Conservation (phyloP, 371 early-diverging fungal species). For the Lichtheimia hyalospora region DNA sequence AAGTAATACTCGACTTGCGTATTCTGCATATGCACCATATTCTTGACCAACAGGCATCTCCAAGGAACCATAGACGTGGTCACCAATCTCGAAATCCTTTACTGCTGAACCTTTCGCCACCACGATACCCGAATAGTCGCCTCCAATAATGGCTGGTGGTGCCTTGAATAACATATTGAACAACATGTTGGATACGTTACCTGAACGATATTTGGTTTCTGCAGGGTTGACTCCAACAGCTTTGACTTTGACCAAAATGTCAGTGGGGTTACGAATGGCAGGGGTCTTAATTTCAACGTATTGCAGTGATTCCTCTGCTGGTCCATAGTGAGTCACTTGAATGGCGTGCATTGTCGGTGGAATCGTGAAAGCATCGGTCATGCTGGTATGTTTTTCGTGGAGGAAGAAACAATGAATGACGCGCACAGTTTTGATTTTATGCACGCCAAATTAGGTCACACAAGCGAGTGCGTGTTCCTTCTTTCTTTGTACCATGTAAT, state of each 20-base stretch:
- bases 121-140: constrained; percentile 50
- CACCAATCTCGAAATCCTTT: constrained; percentile 41
- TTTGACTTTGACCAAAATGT: constrained; percentile 56
- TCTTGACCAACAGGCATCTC: constrained; percentile 11
- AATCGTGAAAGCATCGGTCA: constrained; percentile 21
- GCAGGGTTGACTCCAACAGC: constrained; percentile 66
- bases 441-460: too few relatives aligned
- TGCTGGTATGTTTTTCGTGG: constrained; percentile 2
- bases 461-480: too few relatives aligned
- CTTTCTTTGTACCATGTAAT: too few relatives aligned
- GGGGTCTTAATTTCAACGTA: constrained; percentile 31
- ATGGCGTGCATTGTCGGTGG: constrained; percentile 43
- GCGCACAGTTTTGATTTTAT: too few relatives aligned
- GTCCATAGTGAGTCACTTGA: constrained; percentile 31
- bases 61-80: constrained; percentile 51
- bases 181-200: constrained; percentile 16
- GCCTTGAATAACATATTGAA: too few relatives aligned
- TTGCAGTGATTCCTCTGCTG: constrained; percentile 24
- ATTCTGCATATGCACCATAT: constrained; percentile 49
- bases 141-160: constrained; percentile 29
- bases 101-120: constrained; percentile 39
- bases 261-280: constrained; percentile 20
- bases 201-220: constrained; percentile 50
- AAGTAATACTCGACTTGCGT: too few relatives aligned
- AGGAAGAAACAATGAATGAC: not conserved